A percentile compares a stretch with the other conserved stretches of the same genome.
These are phyloP conservation scores for Leccinellum albellum DNA, from an alignment of 768 basidiomycete species.

Conservation along the genomic window DNA sequence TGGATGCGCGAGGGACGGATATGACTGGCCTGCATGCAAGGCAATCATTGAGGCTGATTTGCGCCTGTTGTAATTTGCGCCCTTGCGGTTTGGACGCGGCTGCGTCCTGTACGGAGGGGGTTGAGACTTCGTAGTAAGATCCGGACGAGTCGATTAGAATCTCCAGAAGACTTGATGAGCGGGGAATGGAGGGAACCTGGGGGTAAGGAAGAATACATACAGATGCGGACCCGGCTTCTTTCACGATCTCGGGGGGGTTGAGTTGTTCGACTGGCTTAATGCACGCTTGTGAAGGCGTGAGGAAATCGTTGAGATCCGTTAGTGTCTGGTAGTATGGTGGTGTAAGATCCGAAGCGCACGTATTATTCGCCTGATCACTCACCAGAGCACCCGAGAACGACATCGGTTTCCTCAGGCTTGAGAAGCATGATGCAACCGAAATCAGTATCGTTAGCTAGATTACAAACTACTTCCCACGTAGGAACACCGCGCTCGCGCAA, in stretches of 20 bases:
- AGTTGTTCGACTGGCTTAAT: conserved; percentile 85
- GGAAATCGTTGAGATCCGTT: conserved; percentile 95
- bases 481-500: too few species aligned
- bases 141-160: conserved; percentile 85
- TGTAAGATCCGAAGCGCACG: conserved; percentile 5
- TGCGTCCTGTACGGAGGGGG: conserved; percentile 17
- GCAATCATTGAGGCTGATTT: conserved; percentile 96
- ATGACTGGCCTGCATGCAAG: conserved; percentile 87
- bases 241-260: conserved; percentile 38
- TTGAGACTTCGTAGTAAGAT: conserved; percentile 80
- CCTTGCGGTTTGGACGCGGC: conserved; percentile 22
- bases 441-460: neutral
- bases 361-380: conserved; percentile 21
- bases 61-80: conserved; percentile 84
- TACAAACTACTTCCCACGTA: neutral
- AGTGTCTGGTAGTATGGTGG: conserved; percentile 54
- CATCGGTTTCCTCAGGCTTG: conserved; percentile 49
- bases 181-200: neutral
- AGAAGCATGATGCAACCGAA: neutral
- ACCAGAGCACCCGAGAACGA: conserved; percentile 86
- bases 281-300: conserved; percentile 93
- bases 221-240: conserved; percentile 40
- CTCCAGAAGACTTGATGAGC: conserved; percentile 35
- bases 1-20: neutral
- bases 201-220: conserved; percentile 29